Conservation (phyloP, 164 flowering plant species). For the Brasenia schreberi region DNA sequence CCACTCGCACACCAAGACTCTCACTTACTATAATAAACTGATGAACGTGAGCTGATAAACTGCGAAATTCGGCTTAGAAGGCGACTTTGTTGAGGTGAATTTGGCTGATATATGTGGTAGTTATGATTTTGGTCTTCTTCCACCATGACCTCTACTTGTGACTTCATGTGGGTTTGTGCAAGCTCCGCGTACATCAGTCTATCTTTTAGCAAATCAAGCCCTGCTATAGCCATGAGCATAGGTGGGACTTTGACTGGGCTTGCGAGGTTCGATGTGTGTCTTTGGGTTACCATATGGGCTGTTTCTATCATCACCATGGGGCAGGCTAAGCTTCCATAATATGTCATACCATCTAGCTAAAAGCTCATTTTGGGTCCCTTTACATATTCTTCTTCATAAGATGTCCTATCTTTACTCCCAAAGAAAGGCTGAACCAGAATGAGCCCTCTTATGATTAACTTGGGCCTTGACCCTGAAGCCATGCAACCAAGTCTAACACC, state of each 20-base stretch:
- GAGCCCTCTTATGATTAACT: not conserved
- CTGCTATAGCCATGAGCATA: not conserved
- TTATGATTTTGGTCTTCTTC: not conserved
- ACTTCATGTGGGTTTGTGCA: not conserved
- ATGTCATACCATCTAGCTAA: not conserved
- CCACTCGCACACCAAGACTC: too few relatives aligned
- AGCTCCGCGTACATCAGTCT: not conserved
- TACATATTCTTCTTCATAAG: not conserved
- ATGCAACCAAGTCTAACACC: not conserved
- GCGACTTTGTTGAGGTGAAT: not conserved
- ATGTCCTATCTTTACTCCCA: not conserved
- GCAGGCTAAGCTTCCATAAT: not conserved
- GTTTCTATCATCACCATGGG: not conserved
- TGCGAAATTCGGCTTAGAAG: not conserved
- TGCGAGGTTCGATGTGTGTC: not conserved
- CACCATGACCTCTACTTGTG: not conserved
- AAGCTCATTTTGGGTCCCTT: not conserved
- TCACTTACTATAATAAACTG: too few relatives aligned
- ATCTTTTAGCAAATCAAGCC: not conserved
- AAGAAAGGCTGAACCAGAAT: not conserved
- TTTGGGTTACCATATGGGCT: not conserved
- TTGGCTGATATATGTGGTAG: not conserved
- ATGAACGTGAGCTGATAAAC: not conserved
- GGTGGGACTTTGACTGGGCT: not conserved
- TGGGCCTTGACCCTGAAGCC: not conserved